Base-by-base conservation (phyloP, 1,284 basidiomycete species). In the Cryptococcus sp. region DNA sequence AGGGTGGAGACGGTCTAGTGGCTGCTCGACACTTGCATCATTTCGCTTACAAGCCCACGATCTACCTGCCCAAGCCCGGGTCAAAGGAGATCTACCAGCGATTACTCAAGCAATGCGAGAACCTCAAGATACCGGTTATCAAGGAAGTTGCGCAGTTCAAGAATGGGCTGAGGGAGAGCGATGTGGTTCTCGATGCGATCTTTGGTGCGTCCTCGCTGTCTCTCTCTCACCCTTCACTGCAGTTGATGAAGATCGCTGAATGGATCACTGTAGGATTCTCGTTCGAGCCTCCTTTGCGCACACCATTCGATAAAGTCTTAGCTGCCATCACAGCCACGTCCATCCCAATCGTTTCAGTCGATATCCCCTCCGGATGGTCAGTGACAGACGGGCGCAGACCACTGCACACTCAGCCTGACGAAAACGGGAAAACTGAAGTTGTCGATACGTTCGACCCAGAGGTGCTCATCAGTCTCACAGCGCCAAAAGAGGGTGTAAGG, bases 291-390 rank as follows among this genome's bases (percentile, higher is more conserved):
- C 93, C 93, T 23, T 83, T 93, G 5, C 87, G 96, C 13, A 80
- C 88, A 3, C 96, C 96, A 0, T 99, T 98, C 78, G 87, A 92
- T 68, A 71, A 78, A 0, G 87, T 88, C 16, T 83, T 99, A 2
- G 82, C 85, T 1, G 80, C 88, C 3, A 81, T 99, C 52, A 82
- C 85, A 1, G 72, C 81, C 23, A 87, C 87, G 6, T 78, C 82
- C 3, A 79, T 88, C 15, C 91, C 93, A 0, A 89, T 95, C 66
- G 85, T 96, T 22, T 91, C 89, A 1, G 89, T 98, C 7, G 96
- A 99, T 74, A 94, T 99, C 55, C 96, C 96, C 0, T 93, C 89
- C 1, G 95, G 93, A 3, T 99, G 94, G 94, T 86, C 92, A 68
- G 92, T 98, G 25, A 69, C 70, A 46, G 61, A 66, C 13, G 78